Evolutionary conservation across 139 green algal genomes (phyloP).

Genomic region (Chlamydomonas sphaeroides): DNA sequence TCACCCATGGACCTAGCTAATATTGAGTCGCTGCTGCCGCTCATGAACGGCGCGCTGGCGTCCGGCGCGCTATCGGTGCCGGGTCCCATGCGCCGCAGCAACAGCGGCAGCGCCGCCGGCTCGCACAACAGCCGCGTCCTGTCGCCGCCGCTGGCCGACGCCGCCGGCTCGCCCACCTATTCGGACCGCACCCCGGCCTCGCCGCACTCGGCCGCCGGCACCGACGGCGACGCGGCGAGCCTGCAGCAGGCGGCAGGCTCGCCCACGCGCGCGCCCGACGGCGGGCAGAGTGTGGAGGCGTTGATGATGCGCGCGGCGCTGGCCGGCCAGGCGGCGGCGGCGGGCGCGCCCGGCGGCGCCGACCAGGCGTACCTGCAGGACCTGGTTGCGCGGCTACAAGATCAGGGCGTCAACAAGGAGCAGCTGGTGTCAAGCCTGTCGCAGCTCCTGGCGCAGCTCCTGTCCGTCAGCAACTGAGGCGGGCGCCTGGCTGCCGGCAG

Average conservation of each 20-base stretch:
- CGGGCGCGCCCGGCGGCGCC: not conserved
- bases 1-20: not conserved
- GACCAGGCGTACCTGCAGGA: not conserved
- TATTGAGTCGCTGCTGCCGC: slow-evolving; percentile 35
- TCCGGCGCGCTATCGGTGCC: slow-evolving; percentile 1
- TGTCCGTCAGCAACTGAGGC: slow-evolving; percentile 22
- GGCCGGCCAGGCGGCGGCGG: not conserved
- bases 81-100: slow-evolving; percentile 4
- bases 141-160: slow-evolving; percentile 19
- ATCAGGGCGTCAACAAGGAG: slow-evolving; percentile 46
- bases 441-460: slow-evolving; percentile 55
- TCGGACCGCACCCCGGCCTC: slow-evolving; percentile 12
- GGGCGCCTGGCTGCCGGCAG: too few relatives aligned
- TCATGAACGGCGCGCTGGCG: slow-evolving; percentile 39
- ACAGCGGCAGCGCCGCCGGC: not conserved
- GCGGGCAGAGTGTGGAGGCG: not conserved
- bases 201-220: not conserved
- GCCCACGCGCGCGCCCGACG: not conserved
- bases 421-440: slow-evolving; percentile 51
- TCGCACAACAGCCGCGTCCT: slow-evolving; percentile 9
- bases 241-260: not conserved
- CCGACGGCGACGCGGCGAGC: not conserved
- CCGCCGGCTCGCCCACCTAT: not conserved
- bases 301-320: not conserved
- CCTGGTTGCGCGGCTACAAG: slow-evolving; percentile 20